Conservation (phyloP, 192 early-diverging fungal genomes). For the Endogone sp. region DNA sequence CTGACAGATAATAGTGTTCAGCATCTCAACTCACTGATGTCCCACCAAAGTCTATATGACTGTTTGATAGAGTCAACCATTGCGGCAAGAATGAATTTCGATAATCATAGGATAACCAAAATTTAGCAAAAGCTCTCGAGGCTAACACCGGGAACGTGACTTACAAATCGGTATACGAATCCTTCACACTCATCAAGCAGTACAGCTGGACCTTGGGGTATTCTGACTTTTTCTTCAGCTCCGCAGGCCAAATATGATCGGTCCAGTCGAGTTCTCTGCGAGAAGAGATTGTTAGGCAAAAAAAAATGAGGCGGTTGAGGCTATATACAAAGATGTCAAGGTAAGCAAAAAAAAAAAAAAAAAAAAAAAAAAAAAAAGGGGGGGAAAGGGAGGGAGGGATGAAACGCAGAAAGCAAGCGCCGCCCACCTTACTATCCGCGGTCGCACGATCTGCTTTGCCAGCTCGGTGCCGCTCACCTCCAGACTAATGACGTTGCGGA, state of each 20-base stretch:
- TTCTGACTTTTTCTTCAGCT: conserved; percentile 56
- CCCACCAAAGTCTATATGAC: conserved; percentile 83
- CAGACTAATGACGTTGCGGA: conserved; percentile 86
- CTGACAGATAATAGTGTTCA: not conserved
- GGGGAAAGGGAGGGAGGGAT: not conserved
- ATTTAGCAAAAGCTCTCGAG: not conserved
- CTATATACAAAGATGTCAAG: too few species aligned
- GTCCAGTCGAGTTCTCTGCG: conserved; percentile 83
- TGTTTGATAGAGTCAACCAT: conserved; percentile 9
- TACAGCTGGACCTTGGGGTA: conserved; percentile 88
- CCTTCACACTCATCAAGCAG: conserved; percentile 90
- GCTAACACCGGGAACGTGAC: conserved; percentile 2
- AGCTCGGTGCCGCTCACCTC: conserved; percentile 78
- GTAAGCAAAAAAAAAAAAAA: too few species aligned
- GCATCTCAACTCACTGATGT: conserved; percentile 54
- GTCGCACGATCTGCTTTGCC: conserved; percentile 62
- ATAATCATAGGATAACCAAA: too few species aligned
- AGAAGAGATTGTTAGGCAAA: too few species aligned
- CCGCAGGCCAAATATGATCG: conserved; percentile 79
- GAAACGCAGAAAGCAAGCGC: not conserved
- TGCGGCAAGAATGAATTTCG: not conserved
- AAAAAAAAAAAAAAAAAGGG: too few species aligned
- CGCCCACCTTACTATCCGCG: conserved; percentile 64
- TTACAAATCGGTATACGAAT: conserved; percentile 87
- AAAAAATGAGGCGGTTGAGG: too few species aligned